A percentile compares a stretch with the other conserved stretches of the same genome.
These are phyloP conservation scores for Zygosaccharomyces pseudobailii DNA, from an alignment of 1,139 yeast species.

Conservation along the genomic window DNA sequence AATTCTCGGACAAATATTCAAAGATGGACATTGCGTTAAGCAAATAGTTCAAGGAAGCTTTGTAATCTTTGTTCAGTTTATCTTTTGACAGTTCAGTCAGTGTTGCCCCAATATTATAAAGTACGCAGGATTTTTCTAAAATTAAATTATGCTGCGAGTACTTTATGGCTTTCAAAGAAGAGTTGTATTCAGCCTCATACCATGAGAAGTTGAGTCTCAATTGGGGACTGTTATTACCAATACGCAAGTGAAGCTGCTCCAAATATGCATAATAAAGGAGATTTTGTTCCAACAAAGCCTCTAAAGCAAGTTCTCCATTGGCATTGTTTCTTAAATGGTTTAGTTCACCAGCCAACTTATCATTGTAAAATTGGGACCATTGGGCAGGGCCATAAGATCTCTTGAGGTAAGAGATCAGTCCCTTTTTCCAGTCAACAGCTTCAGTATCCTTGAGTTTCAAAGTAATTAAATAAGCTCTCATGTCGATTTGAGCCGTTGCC, in stretches of 20 bases:
- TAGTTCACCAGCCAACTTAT: slow-evolving; percentile 23
- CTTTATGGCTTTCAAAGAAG: slow-evolving; percentile 39
- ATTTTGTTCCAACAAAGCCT: slow-evolving; percentile 45
- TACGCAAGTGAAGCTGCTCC: slow-evolving; percentile 70
- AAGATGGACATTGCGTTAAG: slow-evolving; percentile 81
- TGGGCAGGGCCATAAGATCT: slow-evolving; percentile 30
- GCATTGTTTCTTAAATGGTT: slow-evolving; percentile 34
- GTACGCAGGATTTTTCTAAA: slow-evolving; percentile 81
- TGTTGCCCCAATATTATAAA: slow-evolving; percentile 68
- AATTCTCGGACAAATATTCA: slow-evolving; percentile 69
- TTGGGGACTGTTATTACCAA: slow-evolving; percentile 59
- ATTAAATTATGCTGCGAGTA: slow-evolving; percentile 66
- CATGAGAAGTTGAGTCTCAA: slow-evolving; percentile 67
- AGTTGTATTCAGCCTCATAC: slow-evolving; percentile 59
- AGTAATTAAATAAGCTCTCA: slow-evolving; percentile 27
- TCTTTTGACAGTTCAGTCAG: slow-evolving; percentile 47
- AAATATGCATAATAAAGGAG: slow-evolving; percentile 76
- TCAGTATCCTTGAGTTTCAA: slow-evolving; percentile 32
- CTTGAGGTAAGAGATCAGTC: slow-evolving; percentile 28
- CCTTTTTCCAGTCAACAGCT: slow-evolving; percentile 29
- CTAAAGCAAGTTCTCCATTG: slow-evolving; percentile 47
- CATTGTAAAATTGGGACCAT: slow-evolving; percentile 32
- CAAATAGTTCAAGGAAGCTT: slow-evolving; percentile 55
- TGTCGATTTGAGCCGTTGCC: slow-evolving; percentile 3
- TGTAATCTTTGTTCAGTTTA: slow-evolving; percentile 44